Conservation (phyloP, 306 rosid genomes). For the Dalbergia cochinchinensis region DNA sequence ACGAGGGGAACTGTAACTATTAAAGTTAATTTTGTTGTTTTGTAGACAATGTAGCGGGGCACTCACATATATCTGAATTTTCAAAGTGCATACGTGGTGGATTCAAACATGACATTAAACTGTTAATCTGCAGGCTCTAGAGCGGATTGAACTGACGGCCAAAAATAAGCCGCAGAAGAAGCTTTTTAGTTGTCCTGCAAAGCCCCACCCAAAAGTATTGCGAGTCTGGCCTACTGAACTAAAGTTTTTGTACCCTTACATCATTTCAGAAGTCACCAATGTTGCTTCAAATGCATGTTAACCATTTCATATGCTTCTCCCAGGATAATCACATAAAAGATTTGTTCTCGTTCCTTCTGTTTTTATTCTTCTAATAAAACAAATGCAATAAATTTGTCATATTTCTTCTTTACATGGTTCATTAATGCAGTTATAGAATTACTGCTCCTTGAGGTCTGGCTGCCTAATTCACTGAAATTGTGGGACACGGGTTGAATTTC, state of each 20-base stretch:
- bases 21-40: constrained; percentile 23
- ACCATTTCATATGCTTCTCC: neutral
- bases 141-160: neutral
- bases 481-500: too few species aligned
- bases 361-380: neutral
- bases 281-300: neutral
- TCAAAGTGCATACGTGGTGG: neutral
- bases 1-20: neutral
- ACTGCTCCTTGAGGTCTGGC: too few species aligned
- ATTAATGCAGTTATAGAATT: neutral
- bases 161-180: neutral
- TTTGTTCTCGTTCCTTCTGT: too few species aligned
- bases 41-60: neutral
- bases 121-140: neutral
- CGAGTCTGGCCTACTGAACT: neutral
- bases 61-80: neutral
- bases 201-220: neutral
- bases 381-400: neutral
- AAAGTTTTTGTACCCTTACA: neutral
- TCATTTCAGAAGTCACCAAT: neutral
- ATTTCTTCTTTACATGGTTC: neutral
- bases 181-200: neutral
- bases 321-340: too few species aligned
- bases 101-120: neutral
- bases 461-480: too few species aligned